Evolutionary conservation across 208 protist genomes (phyloP).

Genomic region (Leishmania turanica): DNA sequence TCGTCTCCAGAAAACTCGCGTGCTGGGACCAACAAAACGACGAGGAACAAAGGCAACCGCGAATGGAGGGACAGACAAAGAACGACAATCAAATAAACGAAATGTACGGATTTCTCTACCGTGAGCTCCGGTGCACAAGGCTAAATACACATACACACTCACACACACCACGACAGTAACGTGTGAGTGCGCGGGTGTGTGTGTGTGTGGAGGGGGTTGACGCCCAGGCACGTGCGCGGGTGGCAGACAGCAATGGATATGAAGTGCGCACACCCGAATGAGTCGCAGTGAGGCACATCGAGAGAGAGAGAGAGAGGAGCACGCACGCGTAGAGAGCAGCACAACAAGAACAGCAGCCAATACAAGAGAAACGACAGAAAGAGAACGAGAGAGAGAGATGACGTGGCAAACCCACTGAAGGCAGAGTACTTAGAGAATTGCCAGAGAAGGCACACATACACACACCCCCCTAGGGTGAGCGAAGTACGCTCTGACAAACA

Average conservation of each 20-base stretch:
- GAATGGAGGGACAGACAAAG: background rate
- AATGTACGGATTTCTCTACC: slow-evolving; percentile 5
- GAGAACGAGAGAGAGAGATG: background rate
- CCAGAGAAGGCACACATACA: too few species aligned
- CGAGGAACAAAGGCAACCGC: background rate
- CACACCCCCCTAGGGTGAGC: too few species aligned
- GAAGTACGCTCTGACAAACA: background rate
- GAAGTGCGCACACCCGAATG: background rate
- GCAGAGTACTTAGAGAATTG: background rate
- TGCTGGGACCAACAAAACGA: background rate
- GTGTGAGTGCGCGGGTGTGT: background rate
- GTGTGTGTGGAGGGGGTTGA: background rate
- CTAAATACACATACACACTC: background rate
- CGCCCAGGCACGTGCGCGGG: background rate
- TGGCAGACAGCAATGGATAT: background rate
- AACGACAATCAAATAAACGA: slow-evolving; percentile 23
- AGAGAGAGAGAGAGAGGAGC: background rate
- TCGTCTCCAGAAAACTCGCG: background rate
- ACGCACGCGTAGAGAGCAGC: background rate
- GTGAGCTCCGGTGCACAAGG: background rate
- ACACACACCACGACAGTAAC: background rate
- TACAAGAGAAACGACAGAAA: background rate
- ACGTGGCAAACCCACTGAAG: background rate
- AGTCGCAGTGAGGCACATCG: background rate
- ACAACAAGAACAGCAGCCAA: background rate